phyloP scores from a whole-genome alignment of 2,329 filamentous ascomycete genomes.

The Plectosphaerella cucumerina region DNA sequence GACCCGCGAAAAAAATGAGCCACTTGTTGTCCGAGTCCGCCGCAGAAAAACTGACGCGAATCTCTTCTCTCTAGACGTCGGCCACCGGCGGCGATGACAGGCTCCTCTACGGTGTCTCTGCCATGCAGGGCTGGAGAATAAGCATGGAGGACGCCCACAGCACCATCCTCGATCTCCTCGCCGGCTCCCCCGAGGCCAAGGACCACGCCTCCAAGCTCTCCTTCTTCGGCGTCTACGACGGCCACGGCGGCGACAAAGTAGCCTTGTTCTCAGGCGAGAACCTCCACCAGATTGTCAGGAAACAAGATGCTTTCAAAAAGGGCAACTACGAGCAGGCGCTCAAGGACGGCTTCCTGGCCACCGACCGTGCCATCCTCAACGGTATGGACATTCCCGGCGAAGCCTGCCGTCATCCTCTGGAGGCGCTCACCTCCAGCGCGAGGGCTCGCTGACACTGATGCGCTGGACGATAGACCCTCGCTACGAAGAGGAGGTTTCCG shows the following conservation, averaged over 20 bases:
- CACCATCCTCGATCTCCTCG: constrained; percentile 78
- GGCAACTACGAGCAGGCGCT: constrained; percentile 92
- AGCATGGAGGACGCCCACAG: constrained; percentile 99
- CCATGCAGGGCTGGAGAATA: constrained; percentile 99
- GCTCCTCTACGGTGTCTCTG: constrained; percentile 88
- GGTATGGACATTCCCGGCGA: constrained; percentile 50
- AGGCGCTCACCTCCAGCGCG: constrained; percentile 16
- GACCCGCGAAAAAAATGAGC: not conserved
- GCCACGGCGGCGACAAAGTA: constrained; percentile 95
- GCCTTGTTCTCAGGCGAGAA: constrained; percentile 89
- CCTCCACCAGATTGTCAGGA: constrained; percentile 89
- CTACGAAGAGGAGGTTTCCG: constrained; percentile 97
- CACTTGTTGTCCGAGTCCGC: not conserved
- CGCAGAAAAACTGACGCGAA: constrained; percentile 5
- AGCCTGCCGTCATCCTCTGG: not conserved
- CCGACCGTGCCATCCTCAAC: constrained; percentile 90
- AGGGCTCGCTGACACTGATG: not conserved
- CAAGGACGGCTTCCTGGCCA: constrained; percentile 95
- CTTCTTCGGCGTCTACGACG: constrained; percentile 98
- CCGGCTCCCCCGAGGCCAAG: constrained; percentile 50
- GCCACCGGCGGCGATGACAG: constrained; percentile 88
- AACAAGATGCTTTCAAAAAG: constrained; percentile 89
- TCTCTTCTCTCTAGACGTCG: constrained; percentile 61
- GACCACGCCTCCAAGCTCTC: constrained; percentile 72
- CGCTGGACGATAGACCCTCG: constrained; percentile 73